Conservation (phyloP, 2,329 filamentous ascomycete species). For the Diaporthe ampelina region DNA sequence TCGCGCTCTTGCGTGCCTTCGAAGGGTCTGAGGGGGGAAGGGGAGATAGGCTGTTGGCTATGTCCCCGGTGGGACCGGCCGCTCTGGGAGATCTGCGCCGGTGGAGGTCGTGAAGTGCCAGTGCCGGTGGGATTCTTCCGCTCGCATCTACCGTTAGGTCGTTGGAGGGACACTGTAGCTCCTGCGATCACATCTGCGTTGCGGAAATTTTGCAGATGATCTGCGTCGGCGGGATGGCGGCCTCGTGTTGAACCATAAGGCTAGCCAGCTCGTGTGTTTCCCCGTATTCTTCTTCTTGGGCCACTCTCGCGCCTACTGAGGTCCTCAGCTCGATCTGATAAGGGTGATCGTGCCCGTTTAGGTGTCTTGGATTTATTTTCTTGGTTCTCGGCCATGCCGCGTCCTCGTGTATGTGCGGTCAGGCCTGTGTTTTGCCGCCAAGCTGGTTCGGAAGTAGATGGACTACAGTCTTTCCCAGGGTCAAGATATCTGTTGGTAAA, state of each 20-base stretch:
- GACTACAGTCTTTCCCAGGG: neutral
- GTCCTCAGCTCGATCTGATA: neutral
- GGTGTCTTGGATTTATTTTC: neutral
- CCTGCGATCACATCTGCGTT: neutral
- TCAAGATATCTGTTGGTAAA: too few species aligned
- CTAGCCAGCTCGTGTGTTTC: neutral
- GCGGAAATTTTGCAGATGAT: constrained; percentile 7
- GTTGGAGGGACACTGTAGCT: too few species aligned
- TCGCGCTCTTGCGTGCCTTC: neutral
- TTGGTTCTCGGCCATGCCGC: constrained; percentile 6
- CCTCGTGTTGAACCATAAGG: constrained; percentile 2
- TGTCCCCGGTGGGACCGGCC: constrained; percentile 13
- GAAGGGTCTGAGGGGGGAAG: neutral
- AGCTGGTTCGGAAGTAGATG: neutral
- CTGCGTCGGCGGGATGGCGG: neutral
- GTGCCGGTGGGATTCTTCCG: too few species aligned
- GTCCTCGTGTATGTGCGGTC: neutral
- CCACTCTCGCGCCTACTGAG: neutral
- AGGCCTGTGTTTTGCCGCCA: too few species aligned
- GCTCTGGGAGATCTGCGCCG: neutral
- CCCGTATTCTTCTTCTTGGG: neutral
- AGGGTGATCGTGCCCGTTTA: neutral
- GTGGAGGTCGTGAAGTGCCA: neutral
- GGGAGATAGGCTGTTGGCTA: neutral
- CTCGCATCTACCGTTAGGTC: neutral